These are phyloP conservation scores for Ophiosphaerella herpotricha DNA, from an alignment of 2,329 filamentous ascomycete species.

Conservation along the genomic window DNA sequence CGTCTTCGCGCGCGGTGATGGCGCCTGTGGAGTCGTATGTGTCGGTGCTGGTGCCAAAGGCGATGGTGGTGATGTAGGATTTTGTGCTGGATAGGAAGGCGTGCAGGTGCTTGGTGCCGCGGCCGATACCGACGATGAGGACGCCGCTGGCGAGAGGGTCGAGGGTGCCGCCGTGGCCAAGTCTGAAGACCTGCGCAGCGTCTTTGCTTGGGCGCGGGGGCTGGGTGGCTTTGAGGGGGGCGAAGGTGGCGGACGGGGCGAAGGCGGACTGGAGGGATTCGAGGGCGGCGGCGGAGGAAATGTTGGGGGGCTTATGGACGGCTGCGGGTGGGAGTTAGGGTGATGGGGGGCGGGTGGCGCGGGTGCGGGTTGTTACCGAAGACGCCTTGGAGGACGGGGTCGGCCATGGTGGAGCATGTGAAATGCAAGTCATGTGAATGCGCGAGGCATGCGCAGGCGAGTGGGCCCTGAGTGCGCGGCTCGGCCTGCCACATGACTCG, in stretches of 20 bases:
- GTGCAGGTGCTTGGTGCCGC: conserved; percentile 35
- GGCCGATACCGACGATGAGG: conserved; percentile 36
- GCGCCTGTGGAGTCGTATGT: conserved; percentile 33
- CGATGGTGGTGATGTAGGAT: conserved; percentile 33
- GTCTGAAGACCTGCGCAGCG: conserved; percentile 28
- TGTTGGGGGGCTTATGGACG: conserved; percentile 25
- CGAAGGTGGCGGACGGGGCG: conserved; percentile 21
- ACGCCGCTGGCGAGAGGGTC: conserved; percentile 38
- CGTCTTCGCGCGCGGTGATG: conserved; percentile 14
- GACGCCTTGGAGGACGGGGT: conserved; percentile 23
- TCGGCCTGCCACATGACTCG: conserved; percentile 1
- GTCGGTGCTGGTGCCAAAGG: conserved; percentile 38
- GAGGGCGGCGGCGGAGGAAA: conserved; percentile 30
- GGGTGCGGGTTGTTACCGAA: conserved; percentile 18
- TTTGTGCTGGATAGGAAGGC: conserved; percentile 34
- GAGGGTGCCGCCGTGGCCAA: conserved; percentile 39
- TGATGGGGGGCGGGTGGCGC: not conserved
- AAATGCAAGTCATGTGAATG: no score
- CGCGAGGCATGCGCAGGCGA: not conserved
- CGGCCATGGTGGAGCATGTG: no score
- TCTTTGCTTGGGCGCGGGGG: conserved; percentile 27
- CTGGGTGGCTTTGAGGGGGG: conserved; percentile 17
- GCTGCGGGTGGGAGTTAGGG: conserved; percentile 11
- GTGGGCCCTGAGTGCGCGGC: not conserved
- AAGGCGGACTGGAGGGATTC: conserved; percentile 28